Percentiles rank a stretch among this genome's conserved stretches.
phyloP scores from a whole-genome alignment of 2,329 filamentous ascomycete genomes.

The Colletotrichum sublineola region DNA sequence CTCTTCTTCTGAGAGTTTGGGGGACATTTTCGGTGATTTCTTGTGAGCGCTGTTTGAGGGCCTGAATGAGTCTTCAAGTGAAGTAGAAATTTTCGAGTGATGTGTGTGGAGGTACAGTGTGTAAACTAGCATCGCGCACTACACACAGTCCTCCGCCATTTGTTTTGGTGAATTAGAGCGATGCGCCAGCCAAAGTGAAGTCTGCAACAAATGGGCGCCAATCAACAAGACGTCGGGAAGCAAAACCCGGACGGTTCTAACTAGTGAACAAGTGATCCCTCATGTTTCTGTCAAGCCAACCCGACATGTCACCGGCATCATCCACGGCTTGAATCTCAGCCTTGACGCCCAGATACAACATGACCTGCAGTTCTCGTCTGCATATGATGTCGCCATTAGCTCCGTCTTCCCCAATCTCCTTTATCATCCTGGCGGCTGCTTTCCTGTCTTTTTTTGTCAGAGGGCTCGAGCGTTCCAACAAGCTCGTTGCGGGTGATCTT shows the following conservation, averaged over 20 bases:
- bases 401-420: conserved; percentile 50
- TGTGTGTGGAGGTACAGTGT: conserved; percentile 42
- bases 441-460: conserved; percentile 70
- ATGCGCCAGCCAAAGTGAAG: conserved; percentile 4
- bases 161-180: background rate
- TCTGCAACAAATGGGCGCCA: background rate
- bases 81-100: conserved; percentile 41
- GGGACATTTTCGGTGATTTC: conserved; percentile 55
- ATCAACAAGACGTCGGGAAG: background rate
- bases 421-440: conserved; percentile 67
- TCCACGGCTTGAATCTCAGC: conserved; percentile 83
- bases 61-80: conserved; percentile 21
- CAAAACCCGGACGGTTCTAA: no score
- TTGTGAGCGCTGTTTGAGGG: conserved; percentile 13
- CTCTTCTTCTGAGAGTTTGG: conserved; percentile 78
- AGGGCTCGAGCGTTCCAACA: conserved; percentile 21
- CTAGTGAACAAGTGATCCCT: background rate
- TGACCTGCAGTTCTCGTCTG: conserved; percentile 73
- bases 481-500: background rate
- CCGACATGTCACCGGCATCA: conserved; percentile 61
- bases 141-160: conserved; percentile 23
- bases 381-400: conserved; percentile 54
- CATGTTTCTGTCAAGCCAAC: conserved; percentile 64
- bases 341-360: conserved; percentile 81
- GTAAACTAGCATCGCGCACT: background rate